Percentiles rank a stretch among this genome's conserved stretches.
Conservation (phyloP, 805 yeast genomes). For the Spathaspora girioi region DNA sequence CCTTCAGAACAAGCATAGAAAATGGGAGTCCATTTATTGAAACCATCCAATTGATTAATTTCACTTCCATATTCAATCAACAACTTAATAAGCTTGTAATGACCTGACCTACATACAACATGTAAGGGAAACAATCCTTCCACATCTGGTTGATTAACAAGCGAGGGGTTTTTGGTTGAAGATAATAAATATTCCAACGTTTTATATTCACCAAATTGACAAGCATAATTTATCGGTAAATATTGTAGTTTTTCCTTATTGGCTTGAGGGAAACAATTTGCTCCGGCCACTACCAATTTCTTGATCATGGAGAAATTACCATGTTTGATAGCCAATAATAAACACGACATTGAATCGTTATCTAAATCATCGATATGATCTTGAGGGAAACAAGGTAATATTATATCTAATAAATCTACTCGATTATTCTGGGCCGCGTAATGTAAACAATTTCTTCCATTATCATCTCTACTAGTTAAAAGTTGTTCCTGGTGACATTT, state of each 20-base stretch:
- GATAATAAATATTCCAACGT: slow-evolving; percentile 63
- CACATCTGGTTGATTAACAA: slow-evolving; percentile 61
- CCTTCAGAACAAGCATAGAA: slow-evolving; percentile 90
- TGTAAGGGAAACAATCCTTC: slow-evolving; percentile 89
- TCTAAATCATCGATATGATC: slow-evolving; percentile 51
- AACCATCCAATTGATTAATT: slow-evolving; percentile 75
- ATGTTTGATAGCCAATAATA: slow-evolving; percentile 72
- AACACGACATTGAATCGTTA: slow-evolving; percentile 76
- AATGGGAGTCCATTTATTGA: slow-evolving; percentile 91
- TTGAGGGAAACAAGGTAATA: slow-evolving; percentile 36
- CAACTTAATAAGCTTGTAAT: slow-evolving; percentile 61
- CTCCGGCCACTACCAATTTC: slow-evolving; percentile 29
- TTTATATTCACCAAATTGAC: slow-evolving; percentile 74
- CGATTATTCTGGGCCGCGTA: slow-evolving; percentile 67
- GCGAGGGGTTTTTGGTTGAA: slow-evolving; percentile 13
- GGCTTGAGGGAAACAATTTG: slow-evolving; percentile 40
- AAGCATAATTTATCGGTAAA: slow-evolving; percentile 79
- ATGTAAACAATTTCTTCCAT: slow-evolving; percentile 82
- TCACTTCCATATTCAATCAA: slow-evolving; percentile 68
- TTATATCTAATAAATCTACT: slow-evolving; percentile 38
- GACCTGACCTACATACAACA: slow-evolving; percentile 83
- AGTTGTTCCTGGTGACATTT: slow-evolving; percentile 16
- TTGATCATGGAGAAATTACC: slow-evolving; percentile 47
- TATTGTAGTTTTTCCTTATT: slow-evolving; percentile 58
- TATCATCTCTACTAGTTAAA: slow-evolving; percentile 48